Conservation (phyloP, 164 flowering plant genomes). For the Vitis vinifera region DNA sequence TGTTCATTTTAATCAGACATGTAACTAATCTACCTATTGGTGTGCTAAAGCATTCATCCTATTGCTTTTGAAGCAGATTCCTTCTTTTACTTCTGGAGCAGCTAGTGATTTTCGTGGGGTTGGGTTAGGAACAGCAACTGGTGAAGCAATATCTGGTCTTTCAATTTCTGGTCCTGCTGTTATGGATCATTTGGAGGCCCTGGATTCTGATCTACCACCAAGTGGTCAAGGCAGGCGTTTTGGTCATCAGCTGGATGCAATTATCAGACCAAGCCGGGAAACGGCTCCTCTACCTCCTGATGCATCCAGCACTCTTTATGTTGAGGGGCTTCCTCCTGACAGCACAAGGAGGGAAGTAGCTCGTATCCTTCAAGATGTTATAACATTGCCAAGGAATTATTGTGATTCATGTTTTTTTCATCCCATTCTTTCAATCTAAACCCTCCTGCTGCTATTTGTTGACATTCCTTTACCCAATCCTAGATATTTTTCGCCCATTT, state of each 20-base stretch:
- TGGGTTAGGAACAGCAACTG: constrained; percentile 37
- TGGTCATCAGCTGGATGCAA: constrained; percentile 34
- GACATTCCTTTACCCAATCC: constrained; percentile 22
- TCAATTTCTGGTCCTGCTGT: neutral
- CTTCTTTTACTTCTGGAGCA: constrained; percentile 50
- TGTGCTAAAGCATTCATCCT: constrained; percentile 16
- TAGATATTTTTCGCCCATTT: constrained; percentile 83
- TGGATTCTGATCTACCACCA: constrained; percentile 31
- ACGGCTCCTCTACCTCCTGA: constrained; percentile 67
- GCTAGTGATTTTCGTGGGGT: constrained; percentile 29
- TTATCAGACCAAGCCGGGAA: constrained; percentile 47
- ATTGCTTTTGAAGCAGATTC: constrained; percentile 45
- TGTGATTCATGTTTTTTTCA: neutral
- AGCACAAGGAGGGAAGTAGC: constrained; percentile 67
- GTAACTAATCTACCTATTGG: neutral
- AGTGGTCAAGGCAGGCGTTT: constrained; percentile 41
- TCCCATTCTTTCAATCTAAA: neutral
- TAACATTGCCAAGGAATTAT: neutral
- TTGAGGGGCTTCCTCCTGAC: constrained; percentile 75
- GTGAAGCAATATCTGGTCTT: constrained; percentile 32
- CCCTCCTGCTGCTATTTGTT: neutral
- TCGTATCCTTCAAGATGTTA: constrained; percentile 58
- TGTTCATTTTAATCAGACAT: neutral
- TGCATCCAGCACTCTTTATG: constrained; percentile 69
- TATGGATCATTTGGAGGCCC: no score